Conservation (phyloP, 306 rosid species). For the Alnus glutinosa region DNA sequence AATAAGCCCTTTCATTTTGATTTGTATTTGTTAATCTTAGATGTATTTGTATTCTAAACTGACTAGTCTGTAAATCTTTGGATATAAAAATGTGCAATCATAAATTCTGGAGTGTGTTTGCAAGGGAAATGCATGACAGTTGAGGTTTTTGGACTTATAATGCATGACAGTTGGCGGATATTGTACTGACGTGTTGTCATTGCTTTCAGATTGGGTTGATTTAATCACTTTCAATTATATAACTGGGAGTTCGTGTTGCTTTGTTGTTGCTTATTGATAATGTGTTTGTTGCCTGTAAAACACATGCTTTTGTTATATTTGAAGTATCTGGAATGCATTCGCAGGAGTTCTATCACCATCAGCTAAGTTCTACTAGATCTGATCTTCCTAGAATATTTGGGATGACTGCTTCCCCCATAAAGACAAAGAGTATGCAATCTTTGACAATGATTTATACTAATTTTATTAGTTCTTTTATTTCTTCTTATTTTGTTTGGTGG, state of each 20-base stretch:
- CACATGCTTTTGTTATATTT: slow-evolving; percentile 17
- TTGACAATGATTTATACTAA: neutral
- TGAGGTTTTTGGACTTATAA: slow-evolving; percentile 11
- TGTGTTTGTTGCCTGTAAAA: neutral
- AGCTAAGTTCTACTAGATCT: slow-evolving; percentile 34
- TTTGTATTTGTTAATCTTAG: neutral
- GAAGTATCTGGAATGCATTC: slow-evolving; percentile 27
- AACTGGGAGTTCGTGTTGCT: slow-evolving; percentile 2
- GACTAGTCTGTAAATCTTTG: neutral
- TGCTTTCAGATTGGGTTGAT: neutral
- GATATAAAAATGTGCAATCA: neutral
- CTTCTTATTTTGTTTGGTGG: neutral
- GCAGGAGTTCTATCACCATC: slow-evolving; percentile 81
- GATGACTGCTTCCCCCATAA: slow-evolving; percentile 92
- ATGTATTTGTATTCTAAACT: slow-evolving; percentile 3
- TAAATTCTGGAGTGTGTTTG: neutral
- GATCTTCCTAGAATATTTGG: slow-evolving; percentile 80
- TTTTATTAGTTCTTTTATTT: slow-evolving; percentile 7
- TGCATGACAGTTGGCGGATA: slow-evolving; percentile 11
- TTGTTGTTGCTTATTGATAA: slow-evolving; percentile 13
- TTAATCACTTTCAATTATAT: neutral
- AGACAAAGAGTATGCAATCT: slow-evolving; percentile 64
- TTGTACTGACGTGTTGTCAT: neutral
- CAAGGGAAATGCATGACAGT: neutral
- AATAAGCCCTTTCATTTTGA: neutral